Base-by-base conservation (phyloP, 179 eudicot species). In the Heliamphora pulchella region DNA sequence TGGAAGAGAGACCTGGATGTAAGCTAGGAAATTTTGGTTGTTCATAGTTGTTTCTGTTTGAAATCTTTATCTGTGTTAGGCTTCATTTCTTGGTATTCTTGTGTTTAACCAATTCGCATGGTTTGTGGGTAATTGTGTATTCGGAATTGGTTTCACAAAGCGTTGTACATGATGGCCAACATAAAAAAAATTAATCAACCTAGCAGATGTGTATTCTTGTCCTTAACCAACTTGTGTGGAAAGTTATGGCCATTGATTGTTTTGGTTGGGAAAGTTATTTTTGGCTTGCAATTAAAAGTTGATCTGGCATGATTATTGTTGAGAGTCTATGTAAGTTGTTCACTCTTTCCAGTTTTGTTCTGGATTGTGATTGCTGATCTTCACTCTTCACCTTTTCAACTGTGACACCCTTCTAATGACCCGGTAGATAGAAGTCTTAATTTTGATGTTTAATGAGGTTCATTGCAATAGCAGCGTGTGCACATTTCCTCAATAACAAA, bases 241-340 rank as follows among this genome's bases (percentile, higher is more conserved):
- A 71, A 51, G 3, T 61, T 71, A 50, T 50, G 22, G 44, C 7
- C 11, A 1, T 18, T 71, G 18, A 14, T 18, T 18, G 31, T 71
- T n/a, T 57, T 71, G 75, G 55, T 71, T 51, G 20, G 46, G n/a
- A 51, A 71, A 48, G 59, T 71, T 48, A 50, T 71, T 50, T 8
- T 48, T 71, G 75, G 75, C 59, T 50, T 71, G 58, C 15, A 18
- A 50, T 71, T 48, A 20, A 48, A 47, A 50, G 41, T 71, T 48
- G 59, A 20, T 39, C 41, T 71, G 58, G 75, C 43, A 71, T 48
- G 41, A 18, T 71, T 11, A 58, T 48, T 46, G 74, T 71, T 7
- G 15, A 48, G 57, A 71, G 55, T 71, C 5, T 46, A 9, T 18
- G 31, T 18, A n/a, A 17, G 57, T 31, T 2, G 39, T 18, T 48